Base-by-base conservation (phyloP, 2,329 filamentous ascomycete genomes). In the Didymella glomerata region DNA sequence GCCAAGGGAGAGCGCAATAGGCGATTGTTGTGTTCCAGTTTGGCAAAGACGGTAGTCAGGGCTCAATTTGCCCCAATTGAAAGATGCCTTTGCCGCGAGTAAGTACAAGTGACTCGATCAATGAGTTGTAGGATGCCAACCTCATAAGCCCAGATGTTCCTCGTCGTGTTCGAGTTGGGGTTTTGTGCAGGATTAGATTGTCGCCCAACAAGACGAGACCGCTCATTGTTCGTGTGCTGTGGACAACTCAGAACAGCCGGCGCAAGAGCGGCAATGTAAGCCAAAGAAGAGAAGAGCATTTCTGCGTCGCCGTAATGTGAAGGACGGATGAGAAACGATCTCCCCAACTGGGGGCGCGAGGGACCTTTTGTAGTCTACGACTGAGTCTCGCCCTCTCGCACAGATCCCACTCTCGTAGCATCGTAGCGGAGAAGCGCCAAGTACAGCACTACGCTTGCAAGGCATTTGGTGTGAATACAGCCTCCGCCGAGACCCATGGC, bases 11-110 rank as follows among this genome's bases (percentile, higher is more conserved):
- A 84, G 76, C 0, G 76, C 72, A 50, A 85, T 84, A 7, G 83
- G 83, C 0, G 81, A 80, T 66, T 84, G 82, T 55, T 82, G 78
- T 0, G 80, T 83, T 34, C 83, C 82, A 16, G 77, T 81, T 62
- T 84, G 82, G 73, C 83, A 84, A 20, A 79, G 69, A 6, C 72
- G 67, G 63, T 82, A 83, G 42, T 76, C 77, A 74, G 70, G 62
- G 27, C 65, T 74, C 25, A 77, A 60, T 50, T 68, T 71, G 13
- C 76, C 78, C 79, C 79, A 81, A 53, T 81, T 76, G 63, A 73
- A 79, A 13, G 76, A 76, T 14, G 72, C 72, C 54, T 57, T 16
- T 22, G 5, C 2, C 10, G 2, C 11, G 6, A 36, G 14, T 45
- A 7, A 27, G 14, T 75, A 73, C 53, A 77, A 79, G 8, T 67